These are phyloP conservation scores for Hyaloperonospora arabidopsidis DNA, from an alignment of 352 stramenopile species.

Conservation along the genomic window DNA sequence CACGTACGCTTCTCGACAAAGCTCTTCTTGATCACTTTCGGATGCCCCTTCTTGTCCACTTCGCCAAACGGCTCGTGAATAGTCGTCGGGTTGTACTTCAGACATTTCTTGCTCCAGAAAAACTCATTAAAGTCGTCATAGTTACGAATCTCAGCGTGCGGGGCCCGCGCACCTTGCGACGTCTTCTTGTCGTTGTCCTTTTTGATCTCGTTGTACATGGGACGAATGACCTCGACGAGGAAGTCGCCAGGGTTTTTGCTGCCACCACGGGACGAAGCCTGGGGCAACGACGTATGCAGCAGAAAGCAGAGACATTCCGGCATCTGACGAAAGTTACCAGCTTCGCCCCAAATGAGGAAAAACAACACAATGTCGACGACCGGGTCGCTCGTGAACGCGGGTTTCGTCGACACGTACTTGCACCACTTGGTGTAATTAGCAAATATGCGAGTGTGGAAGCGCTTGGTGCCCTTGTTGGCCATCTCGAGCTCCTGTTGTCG, in stretches of 20 bases:
- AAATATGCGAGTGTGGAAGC: conserved; percentile 70
- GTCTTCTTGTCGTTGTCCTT: conserved; percentile 87
- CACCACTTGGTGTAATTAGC: conserved; percentile 86
- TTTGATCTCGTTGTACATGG: conserved; percentile 77
- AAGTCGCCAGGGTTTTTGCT: conserved; percentile 64
- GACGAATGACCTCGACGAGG: conserved; percentile 64
- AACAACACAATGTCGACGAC: conserved; percentile 75
- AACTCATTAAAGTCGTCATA: conserved; percentile 89
- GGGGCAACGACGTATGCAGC: conserved; percentile 65
- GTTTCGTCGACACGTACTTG: conserved; percentile 80
- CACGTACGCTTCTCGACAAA: conserved; percentile 76
- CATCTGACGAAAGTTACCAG: conserved; percentile 77
- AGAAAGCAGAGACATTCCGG: conserved; percentile 78
- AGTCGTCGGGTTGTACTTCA: conserved; percentile 63
- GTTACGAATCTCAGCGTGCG: conserved; percentile 74
- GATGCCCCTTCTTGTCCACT: conserved; percentile 73
- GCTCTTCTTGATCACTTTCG: conserved; percentile 81
- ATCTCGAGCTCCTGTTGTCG: conserved; percentile 63
- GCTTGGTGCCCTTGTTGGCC: conserved; percentile 66
- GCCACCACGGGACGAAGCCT: conserved; percentile 48
- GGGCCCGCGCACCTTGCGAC: conserved; percentile 55
- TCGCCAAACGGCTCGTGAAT: conserved; percentile 67
- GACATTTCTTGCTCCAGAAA: conserved; percentile 82
- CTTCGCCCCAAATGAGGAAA: conserved; percentile 82
- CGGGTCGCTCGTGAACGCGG: conserved; percentile 67